Evolutionary conservation across 2,329 filamentous ascomycete genomes (phyloP).

Genomic region (Aquanectria penicillioides): DNA sequence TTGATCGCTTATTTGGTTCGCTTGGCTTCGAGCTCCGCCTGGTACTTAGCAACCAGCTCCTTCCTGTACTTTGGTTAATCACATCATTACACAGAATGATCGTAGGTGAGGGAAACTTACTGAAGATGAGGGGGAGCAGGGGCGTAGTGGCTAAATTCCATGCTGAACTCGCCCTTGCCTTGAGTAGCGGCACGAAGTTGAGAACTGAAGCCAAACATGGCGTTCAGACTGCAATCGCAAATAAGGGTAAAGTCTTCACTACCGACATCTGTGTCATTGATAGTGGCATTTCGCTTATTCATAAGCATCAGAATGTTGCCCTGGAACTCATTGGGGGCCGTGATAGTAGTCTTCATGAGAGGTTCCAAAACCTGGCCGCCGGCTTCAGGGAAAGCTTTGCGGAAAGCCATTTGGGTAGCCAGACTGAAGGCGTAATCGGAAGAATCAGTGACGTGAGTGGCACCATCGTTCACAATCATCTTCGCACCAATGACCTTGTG

Average conservation of each 20-base stretch:
- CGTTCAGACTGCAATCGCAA: constrained; percentile 92
- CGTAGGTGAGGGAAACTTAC: constrained; percentile 60
- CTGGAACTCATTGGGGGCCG: constrained; percentile 96
- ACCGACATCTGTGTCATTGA: constrained; percentile 94
- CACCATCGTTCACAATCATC: constrained; percentile 96
- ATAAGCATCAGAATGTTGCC: constrained; percentile 93
- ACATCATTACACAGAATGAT: neutral
- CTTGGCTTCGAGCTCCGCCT: constrained; percentile 68
- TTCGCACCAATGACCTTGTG: constrained; percentile 89
- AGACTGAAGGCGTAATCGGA: constrained; percentile 96
- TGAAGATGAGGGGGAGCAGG: constrained; percentile 89
- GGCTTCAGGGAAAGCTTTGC: constrained; percentile 86
- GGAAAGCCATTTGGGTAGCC: constrained; percentile 95
- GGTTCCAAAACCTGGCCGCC: constrained; percentile 90
- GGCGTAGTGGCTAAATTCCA: constrained; percentile 98
- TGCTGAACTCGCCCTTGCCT: constrained; percentile 97
- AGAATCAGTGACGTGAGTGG: constrained; percentile 97
- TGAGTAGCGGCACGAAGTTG: constrained; percentile 93
- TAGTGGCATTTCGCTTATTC: constrained; percentile 96
- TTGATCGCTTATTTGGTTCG: constrained; percentile 57
- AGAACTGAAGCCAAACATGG: constrained; percentile 97
- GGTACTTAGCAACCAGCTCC: constrained; percentile 67
- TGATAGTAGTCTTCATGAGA: constrained; percentile 98
- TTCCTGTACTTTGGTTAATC: constrained; percentile 53
- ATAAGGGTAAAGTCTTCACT: constrained; percentile 92